phyloP scores from a whole-genome alignment of 306 rosid species.

The Casuarina equisetifolia region DNA sequence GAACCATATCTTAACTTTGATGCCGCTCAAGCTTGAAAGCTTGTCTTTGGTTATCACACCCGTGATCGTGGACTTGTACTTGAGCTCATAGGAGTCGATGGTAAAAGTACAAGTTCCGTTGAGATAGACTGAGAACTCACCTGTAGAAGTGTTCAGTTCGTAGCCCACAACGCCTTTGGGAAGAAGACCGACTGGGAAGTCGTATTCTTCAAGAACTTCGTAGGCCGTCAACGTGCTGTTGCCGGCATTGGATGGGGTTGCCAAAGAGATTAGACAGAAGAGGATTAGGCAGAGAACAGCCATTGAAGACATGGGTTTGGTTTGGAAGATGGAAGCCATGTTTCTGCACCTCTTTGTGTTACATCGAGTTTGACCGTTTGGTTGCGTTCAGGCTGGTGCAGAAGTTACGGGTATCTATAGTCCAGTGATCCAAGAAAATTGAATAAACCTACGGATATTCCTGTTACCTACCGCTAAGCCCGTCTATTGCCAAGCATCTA shows the following conservation, averaged over 20 bases:
- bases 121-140: constrained; percentile 49
- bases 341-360: neutral
- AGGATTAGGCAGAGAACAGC: constrained; percentile 14
- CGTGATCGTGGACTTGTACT: constrained; percentile 49
- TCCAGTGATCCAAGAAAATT: neutral
- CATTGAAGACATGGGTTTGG: constrained; percentile 21
- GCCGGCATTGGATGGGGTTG: constrained; percentile 21
- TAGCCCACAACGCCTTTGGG: constrained; percentile 48
- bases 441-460: neutral
- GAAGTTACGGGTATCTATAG: neutral
- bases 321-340: constrained; percentile 7
- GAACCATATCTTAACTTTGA: constrained; percentile 42
- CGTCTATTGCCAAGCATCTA: neutral
- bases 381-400: neutral
- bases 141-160: constrained; percentile 41
- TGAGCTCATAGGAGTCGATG: constrained; percentile 42
- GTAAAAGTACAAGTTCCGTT: constrained; percentile 37
- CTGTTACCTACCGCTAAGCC: neutral
- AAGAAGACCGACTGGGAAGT: constrained; percentile 58
- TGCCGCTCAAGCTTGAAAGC: constrained; percentile 44
- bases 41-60: constrained; percentile 45
- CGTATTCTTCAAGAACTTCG: constrained; percentile 43
- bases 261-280: constrained; percentile 24
- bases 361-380: constrained; percentile 15
- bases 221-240: constrained; percentile 28